phyloP scores from a whole-genome alignment of 2,329 filamentous ascomycete species.

The Monilinia fructicola region DNA sequence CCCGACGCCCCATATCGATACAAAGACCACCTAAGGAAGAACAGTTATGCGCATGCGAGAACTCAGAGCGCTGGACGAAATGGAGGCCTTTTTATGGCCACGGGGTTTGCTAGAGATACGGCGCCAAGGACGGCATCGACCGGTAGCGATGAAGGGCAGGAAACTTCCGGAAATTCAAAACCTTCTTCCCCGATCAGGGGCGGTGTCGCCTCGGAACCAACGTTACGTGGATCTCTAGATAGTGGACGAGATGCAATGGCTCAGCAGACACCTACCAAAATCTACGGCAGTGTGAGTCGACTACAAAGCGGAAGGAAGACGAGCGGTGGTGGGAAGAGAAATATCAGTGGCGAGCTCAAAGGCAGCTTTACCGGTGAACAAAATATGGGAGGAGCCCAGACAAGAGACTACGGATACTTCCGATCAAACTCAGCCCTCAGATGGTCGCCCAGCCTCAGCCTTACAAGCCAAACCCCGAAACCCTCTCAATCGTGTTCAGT shows the following conservation, averaged over 20 bases:
- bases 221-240: constrained; percentile 33
- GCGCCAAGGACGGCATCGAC: constrained; percentile 39
- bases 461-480: constrained; percentile 63
- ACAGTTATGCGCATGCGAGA: constrained; percentile 69
- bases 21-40: constrained; percentile 65
- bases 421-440: constrained; percentile 32
- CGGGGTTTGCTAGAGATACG: constrained; percentile 38
- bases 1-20: constrained; percentile 68
- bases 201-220: constrained; percentile 36
- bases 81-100: constrained; percentile 47
- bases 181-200: constrained; percentile 39
- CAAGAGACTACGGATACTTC: constrained; percentile 38
- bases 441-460: constrained; percentile 44
- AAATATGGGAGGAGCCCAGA: constrained; percentile 88
- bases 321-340: constrained; percentile 49
- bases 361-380: constrained; percentile 69
- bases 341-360: constrained; percentile 66
- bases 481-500: constrained; percentile 61
- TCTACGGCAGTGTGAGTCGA: constrained; percentile 34
- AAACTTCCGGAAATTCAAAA: not conserved
- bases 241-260: constrained; percentile 26
- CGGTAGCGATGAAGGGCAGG: constrained; percentile 39
- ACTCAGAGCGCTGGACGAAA: constrained; percentile 58
- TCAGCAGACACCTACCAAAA: constrained; percentile 28
- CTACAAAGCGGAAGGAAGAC: constrained; percentile 26